Percentiles rank a stretch among this genome's conserved stretches.
Evolutionary conservation across 495 filamentous ascomycete species (phyloP).

Genomic region (Penicillium flavigenum): DNA sequence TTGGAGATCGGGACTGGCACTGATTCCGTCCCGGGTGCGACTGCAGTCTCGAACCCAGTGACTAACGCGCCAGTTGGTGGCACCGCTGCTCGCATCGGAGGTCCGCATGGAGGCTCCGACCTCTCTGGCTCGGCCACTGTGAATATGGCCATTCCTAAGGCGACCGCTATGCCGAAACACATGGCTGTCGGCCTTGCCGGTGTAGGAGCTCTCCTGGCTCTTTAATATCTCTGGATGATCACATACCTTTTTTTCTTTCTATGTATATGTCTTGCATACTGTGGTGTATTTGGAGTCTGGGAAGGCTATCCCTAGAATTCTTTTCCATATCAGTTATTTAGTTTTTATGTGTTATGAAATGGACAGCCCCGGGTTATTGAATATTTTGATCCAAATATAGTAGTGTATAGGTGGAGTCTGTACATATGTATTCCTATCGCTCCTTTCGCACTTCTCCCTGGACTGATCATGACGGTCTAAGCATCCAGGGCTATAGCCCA

Average conservation of each 20-base stretch:
- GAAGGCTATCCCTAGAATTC: slow-evolving; percentile 12
- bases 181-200: slow-evolving; percentile 31
- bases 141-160: slow-evolving; percentile 18
- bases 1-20: slow-evolving; percentile 69
- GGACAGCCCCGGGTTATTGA: not conserved
- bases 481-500: too few relatives aligned
- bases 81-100: slow-evolving; percentile 39
- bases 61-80: slow-evolving; percentile 42
- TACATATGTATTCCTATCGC: too few relatives aligned
- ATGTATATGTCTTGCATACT: slow-evolving; percentile 13
- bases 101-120: slow-evolving; percentile 22
- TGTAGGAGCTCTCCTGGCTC: slow-evolving; percentile 30
- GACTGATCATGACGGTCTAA: too few relatives aligned
- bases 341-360: slow-evolving; percentile 10
- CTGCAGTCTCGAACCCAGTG: slow-evolving; percentile 63
- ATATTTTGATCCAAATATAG: not conserved
- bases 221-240: slow-evolving; percentile 11
- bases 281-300: slow-evolving; percentile 15
- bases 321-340: not conserved
- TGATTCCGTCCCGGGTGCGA: slow-evolving; percentile 67
- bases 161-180: slow-evolving; percentile 25
- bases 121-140: slow-evolving; percentile 23
- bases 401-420: not conserved
- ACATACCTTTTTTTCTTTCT: not conserved
- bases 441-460: too few relatives aligned